A percentile compares a stretch with the other conserved stretches of the same genome.
phyloP scores from a whole-genome alignment of 768 basidiomycete genomes.

The Boletus edulis region DNA sequence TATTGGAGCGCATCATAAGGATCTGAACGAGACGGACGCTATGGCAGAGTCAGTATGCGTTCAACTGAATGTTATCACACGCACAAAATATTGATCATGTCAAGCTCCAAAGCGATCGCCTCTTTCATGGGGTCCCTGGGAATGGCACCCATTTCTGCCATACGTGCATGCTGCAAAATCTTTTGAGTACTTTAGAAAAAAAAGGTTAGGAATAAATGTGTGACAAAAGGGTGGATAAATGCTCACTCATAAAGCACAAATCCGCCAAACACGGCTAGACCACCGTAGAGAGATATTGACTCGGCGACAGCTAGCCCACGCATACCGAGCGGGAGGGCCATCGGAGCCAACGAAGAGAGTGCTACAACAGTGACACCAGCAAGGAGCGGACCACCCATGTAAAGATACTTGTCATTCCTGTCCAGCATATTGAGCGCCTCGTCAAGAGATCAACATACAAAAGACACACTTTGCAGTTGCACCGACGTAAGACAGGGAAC shows the following conservation, averaged over 20 bases:
- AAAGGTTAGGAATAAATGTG: background rate
- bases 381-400: slow-evolving; percentile 83
- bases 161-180: slow-evolving; percentile 71
- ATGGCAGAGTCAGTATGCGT: slow-evolving; percentile 11
- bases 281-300: slow-evolving; percentile 80
- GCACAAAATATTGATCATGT: slow-evolving; percentile 89
- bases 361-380: slow-evolving; percentile 90
- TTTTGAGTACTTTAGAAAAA: slow-evolving; percentile 63
- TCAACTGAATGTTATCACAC: slow-evolving; percentile 21
- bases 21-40: slow-evolving; percentile 83
- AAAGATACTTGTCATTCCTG: slow-evolving; percentile 78
- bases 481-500: slow-evolving; percentile 81
- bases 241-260: slow-evolving; percentile 87
- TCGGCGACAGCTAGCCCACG: slow-evolving; percentile 76
- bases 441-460: background rate
- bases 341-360: slow-evolving; percentile 80
- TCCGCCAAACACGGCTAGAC: slow-evolving; percentile 82
- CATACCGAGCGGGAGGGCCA: slow-evolving; percentile 82
- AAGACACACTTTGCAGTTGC: slow-evolving; percentile 71
- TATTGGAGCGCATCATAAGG: slow-evolving; percentile 61
- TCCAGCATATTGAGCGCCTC: background rate
- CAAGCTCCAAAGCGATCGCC: slow-evolving; percentile 74
- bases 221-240: background rate
- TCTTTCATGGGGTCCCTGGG: slow-evolving; percentile 75
- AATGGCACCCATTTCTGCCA: slow-evolving; percentile 67